Conservation (phyloP, 108 stramenopile species). For the Fragilariopsis cylindrus region DNA sequence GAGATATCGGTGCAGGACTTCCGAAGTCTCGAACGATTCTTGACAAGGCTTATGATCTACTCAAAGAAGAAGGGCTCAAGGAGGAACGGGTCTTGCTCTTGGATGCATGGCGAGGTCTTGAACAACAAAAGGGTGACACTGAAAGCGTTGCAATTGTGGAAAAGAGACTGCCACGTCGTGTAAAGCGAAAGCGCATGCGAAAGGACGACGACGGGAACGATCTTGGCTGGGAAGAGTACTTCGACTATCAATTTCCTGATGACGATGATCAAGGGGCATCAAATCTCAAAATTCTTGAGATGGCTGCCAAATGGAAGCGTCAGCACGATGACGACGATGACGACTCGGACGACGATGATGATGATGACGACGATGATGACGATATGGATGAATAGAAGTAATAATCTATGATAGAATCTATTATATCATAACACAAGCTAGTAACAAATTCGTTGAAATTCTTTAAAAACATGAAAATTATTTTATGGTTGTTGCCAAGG, state of each 20-base stretch:
- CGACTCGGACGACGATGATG: constrained; percentile 43
- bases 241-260: constrained; percentile 98
- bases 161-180: constrained; percentile 84
- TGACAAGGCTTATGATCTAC: constrained; percentile 80
- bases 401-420: background rate
- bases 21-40: constrained; percentile 75
- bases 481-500: too few species aligned
- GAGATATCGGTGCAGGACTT: constrained; percentile 67
- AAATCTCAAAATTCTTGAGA: constrained; percentile 94
- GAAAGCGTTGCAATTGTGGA: constrained; percentile 71
- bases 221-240: constrained; percentile 97
- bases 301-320: constrained; percentile 97
- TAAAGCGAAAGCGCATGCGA: constrained; percentile 94
- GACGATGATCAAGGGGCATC: constrained; percentile 79
- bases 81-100: constrained; percentile 94
- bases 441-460: too few species aligned
- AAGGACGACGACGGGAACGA: constrained; percentile 84
- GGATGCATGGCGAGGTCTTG: constrained; percentile 94
- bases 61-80: constrained; percentile 84
- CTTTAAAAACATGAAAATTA: too few species aligned
- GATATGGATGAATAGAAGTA: constrained; percentile 29
- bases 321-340: constrained; percentile 52
- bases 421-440: too few species aligned
- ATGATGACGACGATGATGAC: constrained; percentile 33
- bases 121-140: constrained; percentile 80